Evolutionary conservation across 495 filamentous ascomycete species (phyloP), one percentile per base, ranked within the genome.

Genomic region (Umbilicaria muhlenbergii): DNA sequence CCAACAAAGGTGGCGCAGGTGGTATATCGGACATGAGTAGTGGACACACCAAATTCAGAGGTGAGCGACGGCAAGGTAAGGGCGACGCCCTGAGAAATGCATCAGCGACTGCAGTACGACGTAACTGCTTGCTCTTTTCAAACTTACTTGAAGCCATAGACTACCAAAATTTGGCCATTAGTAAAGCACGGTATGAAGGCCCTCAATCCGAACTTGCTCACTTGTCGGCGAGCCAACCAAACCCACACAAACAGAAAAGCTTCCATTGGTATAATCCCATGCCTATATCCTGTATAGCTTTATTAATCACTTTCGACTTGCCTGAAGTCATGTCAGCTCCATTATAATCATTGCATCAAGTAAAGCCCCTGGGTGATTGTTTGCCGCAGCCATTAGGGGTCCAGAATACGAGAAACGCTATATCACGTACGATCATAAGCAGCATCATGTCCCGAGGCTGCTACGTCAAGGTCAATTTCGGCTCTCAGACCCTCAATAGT

Each of bases 241-340:
- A 91, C 0, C 83, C 82, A 43, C 83, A 80, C n/a, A 92, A 78
- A 38, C 72, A 60, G 58, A 88, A 88, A 2, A 89, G 67, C 49
- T 81, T 70, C 78, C 78, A 87, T 61, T 92, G 83, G 52, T 91
- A 92, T 46, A 69, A 67, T 44, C 85, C 85, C 73, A 89, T 91
- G 6, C 85, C 85, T 50, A 91, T 88, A 57, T 89, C 82, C 46
- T 71, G 65, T 28, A 78, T 64, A 7, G 74, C 74, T 39, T 71
- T 64, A 52, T 77, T 78, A 48, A 78, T 73, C 11, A 77, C 64
- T 47, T 71, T 74, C 3, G 71, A 62, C 52, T 73, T 73, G 36
- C 66, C 67, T 71, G 40, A 6, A 55, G 21, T 46, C 44, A 39
- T 28, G 24, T 28, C 24, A 28, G 24, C 2, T 28, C 24, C 24